A percentile compares a stretch with the other conserved stretches of the same genome.
Conservation (phyloP, 805 yeast genomes). For the Groenewaldozyma salmanticensis region DNA sequence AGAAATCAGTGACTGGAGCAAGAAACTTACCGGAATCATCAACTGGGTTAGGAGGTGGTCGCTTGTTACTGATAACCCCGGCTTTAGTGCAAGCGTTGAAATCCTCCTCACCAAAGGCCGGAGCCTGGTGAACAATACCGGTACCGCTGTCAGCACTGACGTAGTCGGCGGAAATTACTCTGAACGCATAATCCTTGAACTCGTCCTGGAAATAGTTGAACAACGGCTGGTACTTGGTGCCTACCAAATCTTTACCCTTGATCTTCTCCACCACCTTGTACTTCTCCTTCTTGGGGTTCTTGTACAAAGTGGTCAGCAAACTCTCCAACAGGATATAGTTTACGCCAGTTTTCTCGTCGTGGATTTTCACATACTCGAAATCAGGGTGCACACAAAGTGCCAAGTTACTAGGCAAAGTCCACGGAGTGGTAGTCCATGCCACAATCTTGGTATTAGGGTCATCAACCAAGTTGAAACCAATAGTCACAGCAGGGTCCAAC, state of each 20-base stretch:
- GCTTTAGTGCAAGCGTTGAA: constrained; percentile 66
- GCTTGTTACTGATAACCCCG: constrained; percentile 63
- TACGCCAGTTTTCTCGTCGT: constrained; percentile 75
- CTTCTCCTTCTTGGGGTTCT: constrained; percentile 88
- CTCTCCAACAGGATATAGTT: constrained; percentile 79
- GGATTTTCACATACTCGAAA: constrained; percentile 85
- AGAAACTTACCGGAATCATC: constrained; percentile 90
- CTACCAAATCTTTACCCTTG: constrained; percentile 71
- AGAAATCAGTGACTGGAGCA: constrained; percentile 58
- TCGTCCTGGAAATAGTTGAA: constrained; percentile 71
- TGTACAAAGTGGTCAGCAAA: constrained; percentile 75
- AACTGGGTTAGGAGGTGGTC: constrained; percentile 83
- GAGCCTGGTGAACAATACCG: constrained; percentile 97
- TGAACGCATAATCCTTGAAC: constrained; percentile 66
- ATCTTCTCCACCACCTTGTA: constrained; percentile 72
- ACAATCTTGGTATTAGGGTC: constrained; percentile 78
- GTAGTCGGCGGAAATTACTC: constrained; percentile 71
- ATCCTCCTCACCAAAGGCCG: constrained; percentile 99
- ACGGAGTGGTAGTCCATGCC: constrained; percentile 99
- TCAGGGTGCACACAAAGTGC: constrained; percentile 87
- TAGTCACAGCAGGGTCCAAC: constrained; percentile 89
- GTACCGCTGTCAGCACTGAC: constrained; percentile 96
- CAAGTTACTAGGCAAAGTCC: constrained; percentile 96
- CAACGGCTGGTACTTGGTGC: constrained; percentile 71
- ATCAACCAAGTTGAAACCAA: constrained; percentile 72